Base-by-base conservation (phyloP, 164 flowering plant species). In the Magnolia changhungtana region DNA sequence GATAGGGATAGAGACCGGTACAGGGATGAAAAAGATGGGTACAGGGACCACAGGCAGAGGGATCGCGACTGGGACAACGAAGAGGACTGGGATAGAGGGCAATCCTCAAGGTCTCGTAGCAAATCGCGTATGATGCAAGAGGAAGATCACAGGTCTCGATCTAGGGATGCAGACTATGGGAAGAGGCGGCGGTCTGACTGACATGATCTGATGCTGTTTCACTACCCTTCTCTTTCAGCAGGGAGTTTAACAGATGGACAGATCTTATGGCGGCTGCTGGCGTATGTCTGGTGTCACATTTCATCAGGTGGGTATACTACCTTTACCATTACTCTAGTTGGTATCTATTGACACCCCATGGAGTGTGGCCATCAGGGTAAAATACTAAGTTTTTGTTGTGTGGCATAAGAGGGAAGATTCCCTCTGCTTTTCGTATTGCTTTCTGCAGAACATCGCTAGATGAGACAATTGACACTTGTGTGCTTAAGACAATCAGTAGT, bases 101-200 rank as follows among this genome's bases (percentile, higher is more conserved):
- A 86, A 29, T 80, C 90, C 77, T 90, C 95, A n/a, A 85, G 87
- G 84, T 80, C 96, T 79, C 86, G 92, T 52, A 88, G 94, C 89
- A 86, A 87, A 82, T 86, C 95, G 7, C 80, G 88, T 10, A 84
- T 83, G 67, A 67, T 83, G 75, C 89, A 83, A 71, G 95, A 92
- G 75, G 97, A 89, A 49, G 88, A 90, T 73, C 87, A 88, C 72
- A 83, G 91, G 81, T 86, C 93, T 73, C 84, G 96, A 67, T 85
- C 98, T 20, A 87, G 92, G 83, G 97, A 94, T 83, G 92, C 77
- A 2, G 97, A 92, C 67, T 90, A 89, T 86, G 94, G 93, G 67
- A 92, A 91, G 84, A 88, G 96, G 83, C 86, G 98, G 14, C 94
- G 94, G 58, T 90, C 95, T 58, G 93, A 91, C 77, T 93, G 81